Evolutionary conservation across 148 eudicot species (phyloP).

Genomic region (Heliosperma pusillum): DNA sequence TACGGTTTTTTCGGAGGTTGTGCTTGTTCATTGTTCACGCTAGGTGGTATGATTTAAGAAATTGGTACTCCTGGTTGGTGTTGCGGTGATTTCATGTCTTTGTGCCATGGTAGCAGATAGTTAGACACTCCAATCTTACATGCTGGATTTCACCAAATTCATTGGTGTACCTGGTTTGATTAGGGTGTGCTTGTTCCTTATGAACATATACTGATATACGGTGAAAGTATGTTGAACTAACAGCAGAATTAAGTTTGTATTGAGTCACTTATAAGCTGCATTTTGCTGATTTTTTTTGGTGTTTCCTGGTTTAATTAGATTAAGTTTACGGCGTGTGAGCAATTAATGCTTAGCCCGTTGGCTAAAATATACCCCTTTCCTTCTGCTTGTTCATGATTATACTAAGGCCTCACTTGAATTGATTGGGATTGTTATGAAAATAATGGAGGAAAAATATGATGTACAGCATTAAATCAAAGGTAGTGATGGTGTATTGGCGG

Average conservation of each 20-base stretch:
- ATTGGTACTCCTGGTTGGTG: neutral
- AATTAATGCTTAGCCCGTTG: neutral
- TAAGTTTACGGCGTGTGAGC: neutral
- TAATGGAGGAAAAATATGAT: neutral
- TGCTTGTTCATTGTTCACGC: neutral
- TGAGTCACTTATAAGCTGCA: conserved; percentile 5
- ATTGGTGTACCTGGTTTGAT: neutral
- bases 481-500: too few species aligned
- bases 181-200: neutral
- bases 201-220: neutral
- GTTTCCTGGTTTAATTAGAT: conserved; percentile 38
- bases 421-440: neutral
- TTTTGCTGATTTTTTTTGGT: conserved; percentile 21
- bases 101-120: neutral
- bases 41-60: neutral
- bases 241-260: neutral
- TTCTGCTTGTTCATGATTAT: neutral
- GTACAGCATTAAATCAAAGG: too few species aligned
- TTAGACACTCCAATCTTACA: neutral
- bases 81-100: neutral
- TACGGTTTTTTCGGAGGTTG: neutral
- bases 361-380: neutral
- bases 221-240: neutral
- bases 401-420: neutral
- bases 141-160: too few species aligned